Conservation (phyloP, 495 filamentous ascomycete species). For the Aspergillus steynii region DNA sequence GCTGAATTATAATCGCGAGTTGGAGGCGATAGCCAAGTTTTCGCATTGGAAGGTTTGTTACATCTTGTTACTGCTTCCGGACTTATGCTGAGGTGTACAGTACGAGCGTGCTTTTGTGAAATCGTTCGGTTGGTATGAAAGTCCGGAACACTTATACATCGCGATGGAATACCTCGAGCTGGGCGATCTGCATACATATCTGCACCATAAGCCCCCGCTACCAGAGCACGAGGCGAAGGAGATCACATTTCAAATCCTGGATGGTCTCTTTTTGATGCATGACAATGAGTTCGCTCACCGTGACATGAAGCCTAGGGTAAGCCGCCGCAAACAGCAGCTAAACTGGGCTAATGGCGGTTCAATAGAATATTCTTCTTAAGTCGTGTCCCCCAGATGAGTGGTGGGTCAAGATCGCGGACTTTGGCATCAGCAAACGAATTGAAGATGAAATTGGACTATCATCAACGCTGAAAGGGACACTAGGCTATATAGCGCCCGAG, state of each 20-base stretch:
- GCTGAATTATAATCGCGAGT: slow-evolving; percentile 33
- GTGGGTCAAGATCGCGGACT: slow-evolving; percentile 38
- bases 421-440: slow-evolving; percentile 31
- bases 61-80: not conserved
- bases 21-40: slow-evolving; percentile 46
- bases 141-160: slow-evolving; percentile 28
- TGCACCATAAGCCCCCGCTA: slow-evolving; percentile 18
- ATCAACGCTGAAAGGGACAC: not conserved
- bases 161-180: slow-evolving; percentile 39
- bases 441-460: slow-evolving; percentile 14
- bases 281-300: slow-evolving; percentile 47
- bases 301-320: slow-evolving; percentile 51
- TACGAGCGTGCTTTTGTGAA: slow-evolving; percentile 28
- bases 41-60: slow-evolving; percentile 26
- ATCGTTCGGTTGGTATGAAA: slow-evolving; percentile 38
- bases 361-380: not conserved
- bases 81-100: not conserved
- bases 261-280: slow-evolving; percentile 49
- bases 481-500: not conserved
- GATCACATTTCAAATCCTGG: slow-evolving; percentile 43
- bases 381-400: slow-evolving; percentile 20
- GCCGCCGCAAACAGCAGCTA: slow-evolving; percentile 17
- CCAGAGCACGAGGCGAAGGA: slow-evolving; percentile 38
- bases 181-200: slow-evolving; percentile 24
- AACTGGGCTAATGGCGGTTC: not conserved